These are phyloP conservation scores for Lachnellula subtilissima DNA, from an alignment of 2,329 filamentous ascomycete species.

Conservation along the genomic window DNA sequence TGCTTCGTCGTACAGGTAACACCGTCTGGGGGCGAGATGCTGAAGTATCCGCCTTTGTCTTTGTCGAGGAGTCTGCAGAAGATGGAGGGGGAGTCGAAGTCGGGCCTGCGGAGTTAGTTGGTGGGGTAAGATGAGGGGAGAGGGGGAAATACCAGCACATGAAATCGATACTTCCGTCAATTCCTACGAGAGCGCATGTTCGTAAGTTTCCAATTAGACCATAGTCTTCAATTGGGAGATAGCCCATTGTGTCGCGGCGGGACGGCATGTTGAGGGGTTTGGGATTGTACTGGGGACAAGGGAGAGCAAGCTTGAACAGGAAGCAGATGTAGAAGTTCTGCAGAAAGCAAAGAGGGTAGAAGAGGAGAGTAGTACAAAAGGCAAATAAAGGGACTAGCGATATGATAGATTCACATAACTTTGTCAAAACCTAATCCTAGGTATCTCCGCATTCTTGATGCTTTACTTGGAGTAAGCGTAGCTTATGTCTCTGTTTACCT, in stretches of 20 bases:
- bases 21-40: constrained; percentile 51
- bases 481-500: too few species aligned
- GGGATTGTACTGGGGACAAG: neutral
- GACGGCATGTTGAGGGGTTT: neutral
- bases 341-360: neutral
- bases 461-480: too few species aligned
- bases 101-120: constrained; percentile 48
- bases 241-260: constrained; percentile 25
- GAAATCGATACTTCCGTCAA: constrained; percentile 69
- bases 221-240: constrained; percentile 63
- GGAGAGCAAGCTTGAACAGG: neutral
- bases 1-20: constrained; percentile 65
- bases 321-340: neutral
- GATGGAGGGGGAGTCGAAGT: constrained; percentile 72
- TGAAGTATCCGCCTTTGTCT: constrained; percentile 69
- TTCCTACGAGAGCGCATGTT: constrained; percentile 70
- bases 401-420: too few species aligned
- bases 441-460: too few species aligned
- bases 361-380: too few species aligned
- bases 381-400: too few species aligned
- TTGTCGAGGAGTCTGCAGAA: constrained; percentile 73
- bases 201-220: constrained; percentile 78
- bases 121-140: neutral
- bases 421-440: too few species aligned
- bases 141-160: constrained; percentile 61